Evolutionary conservation across 2,329 filamentous ascomycete species (phyloP).

Genomic region (Xylariaceae sp.): DNA sequence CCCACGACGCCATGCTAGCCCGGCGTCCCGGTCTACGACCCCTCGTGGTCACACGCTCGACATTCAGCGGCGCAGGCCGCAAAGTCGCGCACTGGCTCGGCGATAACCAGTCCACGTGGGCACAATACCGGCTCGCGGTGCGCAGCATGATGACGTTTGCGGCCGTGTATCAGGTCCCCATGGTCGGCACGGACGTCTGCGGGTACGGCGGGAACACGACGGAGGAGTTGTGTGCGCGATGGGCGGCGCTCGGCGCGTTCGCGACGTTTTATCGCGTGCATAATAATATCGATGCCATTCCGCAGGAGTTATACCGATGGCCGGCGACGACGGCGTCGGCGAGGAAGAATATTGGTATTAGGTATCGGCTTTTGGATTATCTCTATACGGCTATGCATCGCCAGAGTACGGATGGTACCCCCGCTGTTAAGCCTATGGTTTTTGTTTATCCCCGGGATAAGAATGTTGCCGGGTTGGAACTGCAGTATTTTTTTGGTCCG

Average conservation of each 20-base stretch:
- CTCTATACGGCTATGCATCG: neutral
- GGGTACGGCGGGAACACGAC: slow-evolving; percentile 65
- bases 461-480: neutral
- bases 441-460: neutral
- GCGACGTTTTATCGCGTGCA: slow-evolving; percentile 73
- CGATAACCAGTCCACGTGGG: slow-evolving; percentile 54
- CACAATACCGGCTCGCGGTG: slow-evolving; percentile 54
- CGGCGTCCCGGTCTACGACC: slow-evolving; percentile 61
- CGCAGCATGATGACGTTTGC: slow-evolving; percentile 55
- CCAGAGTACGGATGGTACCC: neutral
- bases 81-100: slow-evolving; percentile 60
- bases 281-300: slow-evolving; percentile 46
- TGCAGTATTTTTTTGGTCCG: neutral
- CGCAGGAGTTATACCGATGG: slow-evolving; percentile 71
- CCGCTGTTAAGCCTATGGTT: neutral
- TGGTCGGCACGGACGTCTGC: slow-evolving; percentile 70
- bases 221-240: slow-evolving; percentile 67
- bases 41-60: slow-evolving; percentile 69
- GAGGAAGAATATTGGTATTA: neutral
- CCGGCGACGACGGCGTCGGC: slow-evolving; percentile 46
- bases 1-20: slow-evolving; percentile 59
- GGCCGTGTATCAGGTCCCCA: slow-evolving; percentile 61
- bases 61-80: slow-evolving; percentile 65
- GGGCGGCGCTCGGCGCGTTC: slow-evolving; percentile 69
- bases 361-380: neutral